Conservation (phyloP, 2,329 filamentous ascomycete species). For the Colletotrichum destructivum region DNA sequence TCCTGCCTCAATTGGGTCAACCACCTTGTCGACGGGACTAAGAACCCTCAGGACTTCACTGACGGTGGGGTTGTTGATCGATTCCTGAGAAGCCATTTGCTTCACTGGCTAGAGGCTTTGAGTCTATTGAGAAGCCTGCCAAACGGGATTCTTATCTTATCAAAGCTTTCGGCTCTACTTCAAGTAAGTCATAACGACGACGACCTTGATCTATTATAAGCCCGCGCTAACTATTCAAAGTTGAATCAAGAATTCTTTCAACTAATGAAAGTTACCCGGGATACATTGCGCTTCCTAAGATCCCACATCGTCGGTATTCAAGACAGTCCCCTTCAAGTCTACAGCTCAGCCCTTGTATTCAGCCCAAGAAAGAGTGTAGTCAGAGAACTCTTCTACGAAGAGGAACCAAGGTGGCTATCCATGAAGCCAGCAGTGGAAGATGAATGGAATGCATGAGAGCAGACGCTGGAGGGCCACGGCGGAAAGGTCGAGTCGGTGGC, state of each 20-base stretch:
- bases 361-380: not conserved
- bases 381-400: not conserved
- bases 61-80: not conserved
- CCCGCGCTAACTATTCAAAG: not conserved
- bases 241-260: not conserved
- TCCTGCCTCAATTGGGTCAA: slow-evolving; percentile 53
- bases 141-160: not conserved
- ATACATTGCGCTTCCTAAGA: not conserved
- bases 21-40: slow-evolving; percentile 40
- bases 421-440: not conserved
- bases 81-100: not conserved
- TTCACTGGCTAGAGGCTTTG: not conserved
- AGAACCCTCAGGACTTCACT: not conserved
- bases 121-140: not conserved
- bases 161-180: not conserved
- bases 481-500: not conserved
- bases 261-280: not conserved
- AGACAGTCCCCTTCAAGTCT: not conserved
- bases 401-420: not conserved
- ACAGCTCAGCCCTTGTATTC: not conserved
- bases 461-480: not conserved
- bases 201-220: not conserved
- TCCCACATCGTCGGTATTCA: not conserved
- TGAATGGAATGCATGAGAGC: not conserved
- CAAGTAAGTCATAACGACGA: not conserved